These are phyloP conservation scores for Pseudophaeomoniella oleicola DNA, from an alignment of 2,329 filamentous ascomycete genomes.

Conservation along the genomic window DNA sequence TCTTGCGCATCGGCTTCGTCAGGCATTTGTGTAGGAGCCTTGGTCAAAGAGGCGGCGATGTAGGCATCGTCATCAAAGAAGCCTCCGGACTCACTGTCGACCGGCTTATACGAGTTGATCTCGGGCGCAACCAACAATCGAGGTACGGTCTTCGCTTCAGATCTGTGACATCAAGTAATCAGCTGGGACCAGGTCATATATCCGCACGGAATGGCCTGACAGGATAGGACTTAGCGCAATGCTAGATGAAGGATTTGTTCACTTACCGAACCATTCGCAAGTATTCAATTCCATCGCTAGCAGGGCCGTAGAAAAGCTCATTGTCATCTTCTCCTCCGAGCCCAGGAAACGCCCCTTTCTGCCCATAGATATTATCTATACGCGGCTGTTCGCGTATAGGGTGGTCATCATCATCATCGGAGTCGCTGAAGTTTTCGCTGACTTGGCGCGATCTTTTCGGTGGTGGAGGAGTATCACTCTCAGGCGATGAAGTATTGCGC, in stretches of 20 bases:
- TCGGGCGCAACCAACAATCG: constrained; percentile 53
- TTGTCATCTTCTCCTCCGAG: constrained; percentile 35
- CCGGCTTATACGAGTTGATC: constrained; percentile 3
- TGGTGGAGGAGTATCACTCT: constrained; percentile 6
- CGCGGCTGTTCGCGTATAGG: constrained; percentile 23
- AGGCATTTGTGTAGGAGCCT: constrained; percentile 22
- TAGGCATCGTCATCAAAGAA: constrained; percentile 71
- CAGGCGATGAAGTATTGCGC: constrained; percentile 13
- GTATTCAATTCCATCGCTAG: constrained; percentile 55
- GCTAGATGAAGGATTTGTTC: too few species aligned
- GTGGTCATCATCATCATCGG: constrained; percentile 14
- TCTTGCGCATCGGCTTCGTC: constrained; percentile 39
- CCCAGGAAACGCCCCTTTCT: constrained; percentile 57
- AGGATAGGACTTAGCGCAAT: too few species aligned
- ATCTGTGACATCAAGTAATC: too few species aligned
- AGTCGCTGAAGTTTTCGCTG: constrained; percentile 11
- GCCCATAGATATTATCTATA: constrained; percentile 53
- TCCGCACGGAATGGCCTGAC: too few species aligned
- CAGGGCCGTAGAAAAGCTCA: constrained; percentile 53
- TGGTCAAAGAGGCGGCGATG: constrained; percentile 40
- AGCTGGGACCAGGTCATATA: too few species aligned
- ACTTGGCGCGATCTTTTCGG: constrained; percentile 5
- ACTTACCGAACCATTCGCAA: constrained; percentile 55
- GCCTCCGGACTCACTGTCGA: constrained; percentile 21
- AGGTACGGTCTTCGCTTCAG: constrained; percentile 61